Percentiles rank a stretch among this genome's conserved stretches.
Conservation (phyloP, 2,329 filamentous ascomycete species). For the Talaromyces sp. region DNA sequence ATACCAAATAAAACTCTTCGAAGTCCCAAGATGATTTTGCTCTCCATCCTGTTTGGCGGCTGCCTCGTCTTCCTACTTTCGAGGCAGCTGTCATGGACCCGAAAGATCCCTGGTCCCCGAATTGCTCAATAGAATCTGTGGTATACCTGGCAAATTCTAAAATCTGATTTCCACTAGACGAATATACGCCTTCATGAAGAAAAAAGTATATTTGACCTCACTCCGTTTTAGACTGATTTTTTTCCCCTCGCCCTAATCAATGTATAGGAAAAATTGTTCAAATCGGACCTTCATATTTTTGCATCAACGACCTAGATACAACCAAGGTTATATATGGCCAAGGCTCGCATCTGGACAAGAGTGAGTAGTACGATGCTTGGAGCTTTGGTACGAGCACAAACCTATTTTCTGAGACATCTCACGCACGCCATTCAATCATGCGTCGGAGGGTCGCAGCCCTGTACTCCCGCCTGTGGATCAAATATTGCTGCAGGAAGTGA, state of each 20-base stretch:
- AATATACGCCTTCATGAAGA: not conserved
- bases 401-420: slow-evolving; percentile 7
- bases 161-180: not conserved
- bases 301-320: not conserved
- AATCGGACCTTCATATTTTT: not conserved
- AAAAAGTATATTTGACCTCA: not conserved
- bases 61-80: too few species aligned
- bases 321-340: not conserved
- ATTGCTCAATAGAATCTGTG: not conserved
- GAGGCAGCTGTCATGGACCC: not conserved
- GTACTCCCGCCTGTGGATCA: slow-evolving; percentile 4
- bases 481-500: slow-evolving; percentile 23
- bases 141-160: not conserved
- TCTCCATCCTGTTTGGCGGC: too few species aligned
- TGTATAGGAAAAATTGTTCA: not conserved
- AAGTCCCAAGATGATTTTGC: too few species aligned
- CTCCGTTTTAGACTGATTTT: not conserved
- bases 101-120: not conserved
- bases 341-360: not conserved
- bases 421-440: slow-evolving; percentile 6
- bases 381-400: not conserved
- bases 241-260: not conserved
- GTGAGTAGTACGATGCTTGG: not conserved
- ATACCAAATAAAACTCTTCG: too few species aligned
- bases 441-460: slow-evolving; percentile 13